Percentiles rank a stretch among this genome's conserved stretches.
phyloP scores from a whole-genome alignment of 768 basidiomycete species.

The Naganishia friedmannii region DNA sequence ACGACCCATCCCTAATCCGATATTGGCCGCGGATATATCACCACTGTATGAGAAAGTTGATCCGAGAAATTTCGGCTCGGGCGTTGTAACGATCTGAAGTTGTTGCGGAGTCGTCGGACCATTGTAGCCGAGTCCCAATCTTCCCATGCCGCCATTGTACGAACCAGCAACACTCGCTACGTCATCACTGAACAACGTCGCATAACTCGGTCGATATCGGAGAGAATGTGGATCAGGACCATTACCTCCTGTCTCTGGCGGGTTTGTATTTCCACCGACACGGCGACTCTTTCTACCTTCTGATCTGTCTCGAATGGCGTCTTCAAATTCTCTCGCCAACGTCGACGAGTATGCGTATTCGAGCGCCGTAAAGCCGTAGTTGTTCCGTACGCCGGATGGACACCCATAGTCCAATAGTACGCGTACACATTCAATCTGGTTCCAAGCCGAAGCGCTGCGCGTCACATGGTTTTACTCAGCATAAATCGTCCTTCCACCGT shows the following conservation, averaged over 20 bases:
- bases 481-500: conserved; percentile 57
- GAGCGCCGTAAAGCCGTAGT: conserved; percentile 83
- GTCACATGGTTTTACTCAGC: conserved; percentile 31
- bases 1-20: conserved; percentile 12
- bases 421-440: conserved; percentile 63
- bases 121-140: conserved; percentile 1
- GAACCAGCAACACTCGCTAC: not conserved
- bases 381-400: conserved; percentile 76
- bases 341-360: conserved; percentile 81
- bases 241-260: not conserved
- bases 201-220: conserved; percentile 9
- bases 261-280: not conserved
- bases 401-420: conserved; percentile 85
- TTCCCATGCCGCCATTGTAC: not conserved
- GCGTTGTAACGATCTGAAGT: not conserved
- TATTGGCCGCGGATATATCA: not conserved
- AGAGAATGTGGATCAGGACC: not conserved
- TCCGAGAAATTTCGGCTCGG: conserved; percentile 15
- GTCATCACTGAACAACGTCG: conserved; percentile 9
- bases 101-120: conserved; percentile 1
- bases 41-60: conserved; percentile 13
- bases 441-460: conserved; percentile 54
- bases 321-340: conserved; percentile 33
- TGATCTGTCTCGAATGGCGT: conserved; percentile 35
- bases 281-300: conserved; percentile 32